phyloP scores from a whole-genome alignment of 75 land plant species.

The Chamaecyparis obtusa region DNA sequence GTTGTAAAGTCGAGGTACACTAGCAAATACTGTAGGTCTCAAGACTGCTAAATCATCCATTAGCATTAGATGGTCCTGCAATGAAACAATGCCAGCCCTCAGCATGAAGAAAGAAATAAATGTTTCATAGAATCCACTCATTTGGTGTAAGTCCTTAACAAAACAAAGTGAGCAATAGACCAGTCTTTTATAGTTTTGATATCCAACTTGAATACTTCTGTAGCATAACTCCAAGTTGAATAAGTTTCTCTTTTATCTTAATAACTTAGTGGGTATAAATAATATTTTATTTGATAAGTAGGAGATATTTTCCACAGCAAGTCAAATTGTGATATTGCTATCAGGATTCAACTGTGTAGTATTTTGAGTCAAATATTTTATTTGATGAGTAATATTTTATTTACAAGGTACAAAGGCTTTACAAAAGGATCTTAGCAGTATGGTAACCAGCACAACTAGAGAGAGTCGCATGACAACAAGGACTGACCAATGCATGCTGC shows the following conservation, averaged over 20 bases:
- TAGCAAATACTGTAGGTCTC: slow-evolving; percentile 90
- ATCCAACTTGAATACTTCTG: not conserved
- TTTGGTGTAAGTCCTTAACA: not conserved
- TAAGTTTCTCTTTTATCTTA: too few species aligned
- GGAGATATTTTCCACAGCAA: too few species aligned
- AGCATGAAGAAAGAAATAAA: not conserved
- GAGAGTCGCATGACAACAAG: not conserved
- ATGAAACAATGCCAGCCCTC: not conserved
- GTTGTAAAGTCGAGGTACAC: slow-evolving; percentile 96
- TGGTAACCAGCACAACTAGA: not conserved
- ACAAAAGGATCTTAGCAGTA: not conserved
- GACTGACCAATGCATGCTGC: not conserved
- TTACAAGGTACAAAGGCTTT: not conserved
- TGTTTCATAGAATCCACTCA: not conserved
- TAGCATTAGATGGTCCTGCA: slow-evolving; percentile 86
- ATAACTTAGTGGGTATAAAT: not conserved
- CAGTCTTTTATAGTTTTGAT: not conserved
- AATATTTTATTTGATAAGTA: not conserved
- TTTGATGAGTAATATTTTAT: not conserved
- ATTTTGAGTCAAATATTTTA: too few species aligned
- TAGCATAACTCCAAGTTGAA: not conserved
- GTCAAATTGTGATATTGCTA: too few species aligned
- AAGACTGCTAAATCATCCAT: slow-evolving; percentile 90
- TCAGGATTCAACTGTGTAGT: too few species aligned
- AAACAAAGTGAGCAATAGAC: not conserved